Conservation (phyloP, 2,329 filamentous ascomycete genomes). For the Microcyclospora pomicola region DNA sequence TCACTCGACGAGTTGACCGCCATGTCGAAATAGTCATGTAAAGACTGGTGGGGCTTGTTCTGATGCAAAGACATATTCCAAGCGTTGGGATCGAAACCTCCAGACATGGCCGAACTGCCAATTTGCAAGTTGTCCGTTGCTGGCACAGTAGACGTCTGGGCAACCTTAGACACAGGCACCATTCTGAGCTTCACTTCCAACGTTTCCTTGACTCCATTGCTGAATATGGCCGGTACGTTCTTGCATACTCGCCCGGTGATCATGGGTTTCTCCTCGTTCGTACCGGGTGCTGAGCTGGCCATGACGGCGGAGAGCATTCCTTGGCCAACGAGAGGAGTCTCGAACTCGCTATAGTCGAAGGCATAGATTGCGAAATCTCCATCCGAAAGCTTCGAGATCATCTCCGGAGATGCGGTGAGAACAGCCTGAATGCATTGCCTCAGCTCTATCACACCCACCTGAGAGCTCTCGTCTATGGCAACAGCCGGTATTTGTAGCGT, state of each 20-base stretch:
- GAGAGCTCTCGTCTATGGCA: conserved; percentile 60
- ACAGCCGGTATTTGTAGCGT: conserved; percentile 68
- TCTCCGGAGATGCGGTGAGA: conserved; percentile 65
- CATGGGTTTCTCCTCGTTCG: conserved; percentile 51
- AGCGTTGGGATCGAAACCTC: conserved; percentile 54
- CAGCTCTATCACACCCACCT: conserved; percentile 80
- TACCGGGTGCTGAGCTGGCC: conserved; percentile 42
- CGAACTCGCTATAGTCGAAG: conserved; percentile 89
- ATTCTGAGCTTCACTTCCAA: conserved; percentile 86
- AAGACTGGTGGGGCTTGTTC: conserved; percentile 41
- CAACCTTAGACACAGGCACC: conserved; percentile 55
- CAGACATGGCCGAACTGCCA: conserved; percentile 42
- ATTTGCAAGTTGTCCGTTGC: conserved; percentile 49
- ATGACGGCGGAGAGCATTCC: conserved; percentile 85
- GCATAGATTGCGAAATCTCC: conserved; percentile 91
- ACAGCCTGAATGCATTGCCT: conserved; percentile 78
- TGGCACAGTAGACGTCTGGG: conserved; percentile 46
- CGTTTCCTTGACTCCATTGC: conserved; percentile 70
- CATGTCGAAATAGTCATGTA: conserved; percentile 18
- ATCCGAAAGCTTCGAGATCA: conserved; percentile 55
- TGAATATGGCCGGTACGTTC: conserved; percentile 72
- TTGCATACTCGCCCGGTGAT: conserved; percentile 84
- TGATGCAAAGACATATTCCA: conserved; percentile 63
- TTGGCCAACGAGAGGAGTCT: conserved; percentile 85
- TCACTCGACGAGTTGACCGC: conserved; percentile 7